phyloP scores from a whole-genome alignment of 2,329 filamentous ascomycete genomes.

The Chalaropsis ovoidea region DNA sequence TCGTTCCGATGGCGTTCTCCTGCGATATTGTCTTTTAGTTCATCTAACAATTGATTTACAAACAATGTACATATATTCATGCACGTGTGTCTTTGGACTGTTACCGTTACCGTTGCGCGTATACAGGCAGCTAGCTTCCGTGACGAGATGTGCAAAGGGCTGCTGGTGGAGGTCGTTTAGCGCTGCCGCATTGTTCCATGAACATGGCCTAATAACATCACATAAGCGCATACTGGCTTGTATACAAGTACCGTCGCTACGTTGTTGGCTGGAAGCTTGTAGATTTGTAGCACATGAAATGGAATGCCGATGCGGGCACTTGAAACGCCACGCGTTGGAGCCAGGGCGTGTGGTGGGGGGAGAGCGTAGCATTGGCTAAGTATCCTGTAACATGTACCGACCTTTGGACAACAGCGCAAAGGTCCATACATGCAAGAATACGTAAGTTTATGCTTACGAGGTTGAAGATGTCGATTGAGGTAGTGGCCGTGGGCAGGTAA shows the following conservation, averaged over 20 bases:
- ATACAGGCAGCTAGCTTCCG: background rate
- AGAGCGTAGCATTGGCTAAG: background rate
- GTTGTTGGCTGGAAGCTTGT: background rate
- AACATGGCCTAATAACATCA: background rate
- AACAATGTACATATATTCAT: constrained; percentile 9
- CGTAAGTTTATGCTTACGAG: background rate
- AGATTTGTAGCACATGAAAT: background rate
- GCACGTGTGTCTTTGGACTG: background rate
- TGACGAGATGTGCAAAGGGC: background rate
- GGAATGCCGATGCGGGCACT: background rate
- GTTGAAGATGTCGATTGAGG: background rate
- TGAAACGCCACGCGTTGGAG: constrained; percentile 8
- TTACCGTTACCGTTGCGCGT: background rate
- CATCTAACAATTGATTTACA: constrained; percentile 12
- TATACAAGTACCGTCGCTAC: no score
- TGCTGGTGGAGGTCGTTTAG: background rate
- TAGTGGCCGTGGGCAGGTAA: background rate
- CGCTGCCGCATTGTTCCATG: background rate
- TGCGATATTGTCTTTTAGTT: constrained; percentile 12
- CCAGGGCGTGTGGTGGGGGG: background rate
- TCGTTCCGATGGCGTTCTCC: constrained; percentile 5
- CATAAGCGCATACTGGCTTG: background rate
- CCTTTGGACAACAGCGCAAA: constrained; percentile 12
- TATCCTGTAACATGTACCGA: constrained; percentile 10
- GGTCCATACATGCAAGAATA: constrained; percentile 4